Conservation (phyloP, 768 basidiomycete genomes). For the Boletus sp. region DNA sequence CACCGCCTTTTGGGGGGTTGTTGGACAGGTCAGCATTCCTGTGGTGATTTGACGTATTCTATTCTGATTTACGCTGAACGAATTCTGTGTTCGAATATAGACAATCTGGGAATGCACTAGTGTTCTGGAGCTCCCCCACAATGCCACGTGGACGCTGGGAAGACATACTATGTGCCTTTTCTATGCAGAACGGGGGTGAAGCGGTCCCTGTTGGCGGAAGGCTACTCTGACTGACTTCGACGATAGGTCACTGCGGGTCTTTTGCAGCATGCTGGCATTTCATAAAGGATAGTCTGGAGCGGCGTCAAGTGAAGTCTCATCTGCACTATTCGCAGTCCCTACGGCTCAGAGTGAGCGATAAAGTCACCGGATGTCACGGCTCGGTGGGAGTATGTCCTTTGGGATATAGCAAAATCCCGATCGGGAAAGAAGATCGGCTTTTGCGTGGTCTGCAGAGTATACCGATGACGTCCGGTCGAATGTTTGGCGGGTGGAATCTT, state of each 20-base stretch:
- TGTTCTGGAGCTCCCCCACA: slow-evolving; percentile 9
- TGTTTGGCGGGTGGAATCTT: slow-evolving; percentile 20
- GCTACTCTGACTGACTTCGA: slow-evolving; percentile 18
- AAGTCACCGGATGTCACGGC: slow-evolving; percentile 28
- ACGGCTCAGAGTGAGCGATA: slow-evolving; percentile 13
- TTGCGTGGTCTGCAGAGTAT: neutral
- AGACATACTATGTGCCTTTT: slow-evolving; percentile 14
- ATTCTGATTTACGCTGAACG: slow-evolving; percentile 24
- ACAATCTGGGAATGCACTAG: slow-evolving; percentile 15
- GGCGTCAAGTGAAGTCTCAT: slow-evolving; percentile 6
- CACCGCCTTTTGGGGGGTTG: slow-evolving; percentile 8
- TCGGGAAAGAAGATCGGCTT: slow-evolving; percentile 22
- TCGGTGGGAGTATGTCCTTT: slow-evolving; percentile 15
- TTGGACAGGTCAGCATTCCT: slow-evolving; percentile 25
- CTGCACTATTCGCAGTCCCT: neutral
- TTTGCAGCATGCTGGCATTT: slow-evolving; percentile 5
- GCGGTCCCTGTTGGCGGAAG: neutral
- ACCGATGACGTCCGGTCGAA: slow-evolving; percentile 18
- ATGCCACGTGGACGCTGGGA: slow-evolving; percentile 17
- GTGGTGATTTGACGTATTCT: slow-evolving; percentile 27
- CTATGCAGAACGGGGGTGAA: slow-evolving; percentile 7
- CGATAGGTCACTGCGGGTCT: slow-evolving; percentile 13
- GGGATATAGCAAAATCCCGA: slow-evolving; percentile 16
- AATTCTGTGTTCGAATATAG: slow-evolving; percentile 18
- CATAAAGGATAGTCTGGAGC: slow-evolving; percentile 9